Evolutionary conservation across 2,329 filamentous ascomycete genomes (phyloP).

Genomic region (Metarhizium album): DNA sequence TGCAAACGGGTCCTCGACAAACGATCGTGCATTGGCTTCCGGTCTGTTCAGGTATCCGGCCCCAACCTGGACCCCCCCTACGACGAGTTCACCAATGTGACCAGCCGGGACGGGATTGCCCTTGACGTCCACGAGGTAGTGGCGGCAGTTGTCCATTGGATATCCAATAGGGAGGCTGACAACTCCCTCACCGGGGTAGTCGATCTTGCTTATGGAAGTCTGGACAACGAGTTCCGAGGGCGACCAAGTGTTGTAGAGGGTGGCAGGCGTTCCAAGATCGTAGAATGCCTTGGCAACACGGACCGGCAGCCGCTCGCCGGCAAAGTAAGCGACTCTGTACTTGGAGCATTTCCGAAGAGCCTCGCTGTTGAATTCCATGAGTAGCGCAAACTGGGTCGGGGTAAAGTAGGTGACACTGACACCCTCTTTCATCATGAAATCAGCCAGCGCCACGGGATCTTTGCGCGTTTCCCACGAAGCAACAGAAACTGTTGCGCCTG

Average conservation of each 20-base stretch:
- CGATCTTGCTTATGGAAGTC: conserved; percentile 12
- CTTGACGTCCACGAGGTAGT: conserved; percentile 28
- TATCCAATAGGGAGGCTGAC: conserved; percentile 14
- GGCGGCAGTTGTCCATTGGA: conserved; percentile 18
- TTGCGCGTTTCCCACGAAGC: conserved; percentile 15
- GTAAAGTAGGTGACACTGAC: conserved; percentile 15
- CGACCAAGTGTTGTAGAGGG: conserved; percentile 14
- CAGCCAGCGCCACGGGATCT: conserved; percentile 14
- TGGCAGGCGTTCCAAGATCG: conserved; percentile 13
- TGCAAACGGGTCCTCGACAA: conserved; percentile 13
- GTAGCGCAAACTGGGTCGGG: conserved; percentile 13
- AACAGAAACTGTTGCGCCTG: conserved; percentile 13
- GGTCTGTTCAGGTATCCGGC: conserved; percentile 27
- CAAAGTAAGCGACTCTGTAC: conserved; percentile 14
- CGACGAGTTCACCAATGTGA: conserved; percentile 29
- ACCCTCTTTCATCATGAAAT: conserved; percentile 13
- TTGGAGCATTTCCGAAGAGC: conserved; percentile 11
- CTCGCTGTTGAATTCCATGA: conserved; percentile 13
- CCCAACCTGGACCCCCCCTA: conserved; percentile 31
- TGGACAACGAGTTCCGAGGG: conserved; percentile 15
- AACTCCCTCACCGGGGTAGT: conserved; percentile 8
- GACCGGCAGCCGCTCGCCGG: conserved; percentile 14
- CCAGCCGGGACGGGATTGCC: conserved; percentile 27
- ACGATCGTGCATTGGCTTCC: conserved; percentile 40
- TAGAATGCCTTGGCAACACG: conserved; percentile 14